Evolutionary conservation across 1,139 yeast species (phyloP).

Genomic region (Saccharomyces hybrid): DNA sequence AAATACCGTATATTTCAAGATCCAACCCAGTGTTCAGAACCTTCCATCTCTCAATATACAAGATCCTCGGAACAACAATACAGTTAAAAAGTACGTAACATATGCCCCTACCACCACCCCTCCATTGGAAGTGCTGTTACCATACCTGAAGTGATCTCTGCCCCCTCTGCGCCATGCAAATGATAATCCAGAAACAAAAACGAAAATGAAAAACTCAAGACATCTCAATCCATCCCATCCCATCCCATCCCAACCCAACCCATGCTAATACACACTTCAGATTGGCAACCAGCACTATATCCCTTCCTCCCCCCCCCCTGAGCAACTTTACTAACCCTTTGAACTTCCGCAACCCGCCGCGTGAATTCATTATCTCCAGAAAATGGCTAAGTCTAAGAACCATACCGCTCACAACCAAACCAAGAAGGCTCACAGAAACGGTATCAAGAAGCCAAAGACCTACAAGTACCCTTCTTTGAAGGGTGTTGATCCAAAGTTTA

Average conservation of each 20-base stretch:
- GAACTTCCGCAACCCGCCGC: not conserved
- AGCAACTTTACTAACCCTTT: slow-evolving; percentile 15
- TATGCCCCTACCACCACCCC: not conserved
- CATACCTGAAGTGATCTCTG: not conserved
- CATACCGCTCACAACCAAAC: slow-evolving; percentile 99
- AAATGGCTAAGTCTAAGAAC: slow-evolving; percentile 98
- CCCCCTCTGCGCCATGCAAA: not conserved
- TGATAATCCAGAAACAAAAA: not conserved
- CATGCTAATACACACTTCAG: not conserved
- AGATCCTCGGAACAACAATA: slow-evolving; percentile 3
- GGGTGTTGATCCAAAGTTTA: slow-evolving; percentile 99
- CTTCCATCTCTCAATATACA: not conserved
- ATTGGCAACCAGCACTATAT: not conserved
- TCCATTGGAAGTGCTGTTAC: not conserved
- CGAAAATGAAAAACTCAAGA: too few relatives aligned
- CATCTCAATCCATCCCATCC: not conserved
- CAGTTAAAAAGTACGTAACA: slow-evolving; percentile 4
- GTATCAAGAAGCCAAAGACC: slow-evolving; percentile 98
- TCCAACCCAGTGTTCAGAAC: not conserved
- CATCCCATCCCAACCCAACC: not conserved
- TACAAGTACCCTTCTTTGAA: slow-evolving; percentile 96
- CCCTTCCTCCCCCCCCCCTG: not conserved
- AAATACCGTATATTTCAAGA: not conserved
- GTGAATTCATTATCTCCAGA: slow-evolving; percentile 12
- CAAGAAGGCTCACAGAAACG: slow-evolving; percentile 99